These are phyloP conservation scores for Aciculosporium take DNA, from an alignment of 2,329 filamentous ascomycete species.

Conservation along the genomic window DNA sequence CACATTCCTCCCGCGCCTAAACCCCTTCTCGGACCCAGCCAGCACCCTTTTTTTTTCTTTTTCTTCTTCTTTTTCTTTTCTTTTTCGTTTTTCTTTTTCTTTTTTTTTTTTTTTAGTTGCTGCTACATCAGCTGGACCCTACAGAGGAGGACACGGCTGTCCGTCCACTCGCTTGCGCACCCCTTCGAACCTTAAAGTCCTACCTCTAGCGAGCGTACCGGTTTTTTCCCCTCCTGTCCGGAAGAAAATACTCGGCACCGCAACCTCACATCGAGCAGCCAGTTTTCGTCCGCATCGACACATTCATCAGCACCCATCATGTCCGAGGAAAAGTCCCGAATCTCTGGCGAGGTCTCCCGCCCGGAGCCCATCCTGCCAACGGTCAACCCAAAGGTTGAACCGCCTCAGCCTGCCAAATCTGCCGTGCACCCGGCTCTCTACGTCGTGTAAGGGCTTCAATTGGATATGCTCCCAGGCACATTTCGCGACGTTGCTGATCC, in stretches of 20 bases:
- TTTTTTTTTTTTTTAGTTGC: slow-evolving; percentile 9
- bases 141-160: slow-evolving; percentile 19
- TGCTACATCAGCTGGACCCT: not conserved
- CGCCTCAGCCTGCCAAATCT: slow-evolving; percentile 49
- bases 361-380: slow-evolving; percentile 59
- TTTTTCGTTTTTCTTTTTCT: too few relatives aligned
- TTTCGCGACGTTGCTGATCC: not conserved
- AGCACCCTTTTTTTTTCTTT: not conserved
- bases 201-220: not conserved
- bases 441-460: slow-evolving; percentile 43
- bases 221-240: slow-evolving; percentile 10
- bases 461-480: not conserved
- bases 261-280: slow-evolving; percentile 9
- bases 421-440: slow-evolving; percentile 73
- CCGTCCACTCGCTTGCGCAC: slow-evolving; percentile 27
- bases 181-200: slow-evolving; percentile 1
- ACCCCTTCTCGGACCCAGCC: slow-evolving; percentile 4
- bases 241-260: slow-evolving; percentile 8
- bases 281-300: slow-evolving; percentile 12
- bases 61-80: not conserved
- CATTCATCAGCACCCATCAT: slow-evolving; percentile 12
- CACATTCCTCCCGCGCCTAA: slow-evolving; percentile 5
- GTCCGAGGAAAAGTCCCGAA: slow-evolving; percentile 66
- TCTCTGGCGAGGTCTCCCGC: slow-evolving; percentile 63
- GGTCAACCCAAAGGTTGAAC: slow-evolving; percentile 62